phyloP scores from a whole-genome alignment of 331 rosid genomes.

The Malus hybrid region DNA sequence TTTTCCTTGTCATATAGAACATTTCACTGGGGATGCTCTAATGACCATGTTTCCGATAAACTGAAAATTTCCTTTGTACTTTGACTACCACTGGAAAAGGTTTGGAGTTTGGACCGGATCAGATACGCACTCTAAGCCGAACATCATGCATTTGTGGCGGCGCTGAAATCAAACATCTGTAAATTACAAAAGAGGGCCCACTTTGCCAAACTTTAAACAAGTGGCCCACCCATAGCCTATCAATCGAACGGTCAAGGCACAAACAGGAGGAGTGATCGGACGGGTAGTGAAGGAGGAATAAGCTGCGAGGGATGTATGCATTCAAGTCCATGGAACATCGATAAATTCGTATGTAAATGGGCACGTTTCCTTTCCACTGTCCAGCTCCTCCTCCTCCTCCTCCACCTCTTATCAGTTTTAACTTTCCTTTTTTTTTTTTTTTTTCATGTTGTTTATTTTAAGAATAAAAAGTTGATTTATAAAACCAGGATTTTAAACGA shows the following conservation, averaged over 20 bases:
- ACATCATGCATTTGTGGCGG: background rate
- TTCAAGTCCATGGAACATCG: constrained; percentile 3
- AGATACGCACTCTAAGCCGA: too few relatives aligned
- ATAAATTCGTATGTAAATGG: background rate
- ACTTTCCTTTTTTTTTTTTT: background rate
- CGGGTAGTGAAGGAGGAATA: background rate
- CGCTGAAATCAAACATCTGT: background rate
- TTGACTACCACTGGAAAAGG: background rate
- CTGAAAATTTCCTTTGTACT: background rate
- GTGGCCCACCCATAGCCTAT: background rate
- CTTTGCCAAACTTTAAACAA: background rate
- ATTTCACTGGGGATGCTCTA: too few relatives aligned
- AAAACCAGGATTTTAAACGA: background rate
- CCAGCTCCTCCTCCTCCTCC: too few relatives aligned
- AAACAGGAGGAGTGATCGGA: background rate
- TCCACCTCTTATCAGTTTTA: background rate
- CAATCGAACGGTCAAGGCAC: background rate
- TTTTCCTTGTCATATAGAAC: too few relatives aligned
- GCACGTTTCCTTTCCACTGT: constrained; percentile 1
- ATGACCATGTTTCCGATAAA: too few relatives aligned
- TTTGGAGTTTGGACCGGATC: background rate
- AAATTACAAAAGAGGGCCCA: background rate
- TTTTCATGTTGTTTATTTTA: background rate
- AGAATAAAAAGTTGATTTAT: background rate
- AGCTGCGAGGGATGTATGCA: background rate